Percentiles rank a stretch among this genome's conserved stretches.
These are phyloP conservation scores for Penicillium soppii DNA, from an alignment of 495 filamentous ascomycete genomes.

Conservation along the genomic window DNA sequence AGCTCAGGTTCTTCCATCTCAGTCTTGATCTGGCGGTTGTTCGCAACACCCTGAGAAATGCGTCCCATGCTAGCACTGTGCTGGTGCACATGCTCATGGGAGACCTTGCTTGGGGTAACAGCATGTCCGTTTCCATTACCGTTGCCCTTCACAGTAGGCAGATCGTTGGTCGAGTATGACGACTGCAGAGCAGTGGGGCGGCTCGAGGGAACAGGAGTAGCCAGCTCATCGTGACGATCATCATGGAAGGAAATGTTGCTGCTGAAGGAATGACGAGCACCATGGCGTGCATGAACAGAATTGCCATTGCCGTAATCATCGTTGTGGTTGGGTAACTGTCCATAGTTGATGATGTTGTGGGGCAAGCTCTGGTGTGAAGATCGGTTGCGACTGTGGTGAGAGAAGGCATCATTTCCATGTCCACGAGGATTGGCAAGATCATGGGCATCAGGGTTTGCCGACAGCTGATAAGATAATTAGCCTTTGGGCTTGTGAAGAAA, in stretches of 20 bases:
- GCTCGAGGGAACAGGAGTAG: slow-evolving; percentile 26
- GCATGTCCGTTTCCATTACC: slow-evolving; percentile 45
- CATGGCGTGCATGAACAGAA: slow-evolving; percentile 30
- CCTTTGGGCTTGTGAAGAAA: background rate
- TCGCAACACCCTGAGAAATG: slow-evolving; percentile 62
- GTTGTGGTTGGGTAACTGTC: slow-evolving; percentile 26
- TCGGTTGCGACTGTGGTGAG: slow-evolving; percentile 69
- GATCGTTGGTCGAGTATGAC: slow-evolving; percentile 86
- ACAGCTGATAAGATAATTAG: slow-evolving; percentile 53
- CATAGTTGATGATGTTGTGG: slow-evolving; percentile 51
- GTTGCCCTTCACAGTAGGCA: slow-evolving; percentile 78
- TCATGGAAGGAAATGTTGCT: slow-evolving; percentile 34
- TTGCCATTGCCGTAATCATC: slow-evolving; percentile 20
- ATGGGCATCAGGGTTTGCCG: slow-evolving; percentile 75
- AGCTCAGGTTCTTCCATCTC: slow-evolving; percentile 46
- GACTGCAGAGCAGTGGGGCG: slow-evolving; percentile 58
- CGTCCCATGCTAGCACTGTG: slow-evolving; percentile 80
- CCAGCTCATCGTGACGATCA: slow-evolving; percentile 28
- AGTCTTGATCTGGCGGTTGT: slow-evolving; percentile 63
- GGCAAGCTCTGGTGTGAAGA: slow-evolving; percentile 79
- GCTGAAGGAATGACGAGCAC: slow-evolving; percentile 58
- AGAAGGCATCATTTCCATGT: slow-evolving; percentile 65
- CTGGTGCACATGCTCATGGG: slow-evolving; percentile 77
- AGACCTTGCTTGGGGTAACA: slow-evolving; percentile 58
- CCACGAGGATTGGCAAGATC: slow-evolving; percentile 75